Evolutionary conservation across 2,329 filamentous ascomycete genomes (phyloP).

Genomic region (Pseudogymnoascus sp.): DNA sequence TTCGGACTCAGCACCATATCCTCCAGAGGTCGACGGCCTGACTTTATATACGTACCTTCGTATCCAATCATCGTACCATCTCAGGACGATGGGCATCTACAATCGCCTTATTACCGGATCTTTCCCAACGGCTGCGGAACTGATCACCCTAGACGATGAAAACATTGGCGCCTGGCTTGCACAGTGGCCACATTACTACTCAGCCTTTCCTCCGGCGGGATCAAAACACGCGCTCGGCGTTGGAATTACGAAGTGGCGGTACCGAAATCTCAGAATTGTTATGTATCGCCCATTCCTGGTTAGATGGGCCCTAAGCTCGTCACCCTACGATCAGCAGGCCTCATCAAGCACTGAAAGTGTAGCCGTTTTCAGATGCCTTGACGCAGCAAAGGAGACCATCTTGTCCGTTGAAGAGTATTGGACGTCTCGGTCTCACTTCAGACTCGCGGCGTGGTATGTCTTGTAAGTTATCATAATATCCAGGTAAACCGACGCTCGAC

Average conservation of each 20-base stretch:
- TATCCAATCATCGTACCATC: constrained; percentile 9
- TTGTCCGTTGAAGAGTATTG: constrained; percentile 12
- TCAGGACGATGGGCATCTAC: constrained; percentile 8
- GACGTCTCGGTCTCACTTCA: constrained; percentile 11
- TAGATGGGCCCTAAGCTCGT: constrained; percentile 10
- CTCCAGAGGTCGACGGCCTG: background rate
- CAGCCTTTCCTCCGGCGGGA: constrained; percentile 6
- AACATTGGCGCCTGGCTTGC: constrained; percentile 14
- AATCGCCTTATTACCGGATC: constrained; percentile 7
- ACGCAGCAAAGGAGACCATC: constrained; percentile 13
- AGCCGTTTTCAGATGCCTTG: constrained; percentile 12
- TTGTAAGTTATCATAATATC: constrained; percentile 12
- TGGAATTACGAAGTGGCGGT: constrained; percentile 15
- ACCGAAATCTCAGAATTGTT: constrained; percentile 16
- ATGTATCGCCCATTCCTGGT: constrained; percentile 18
- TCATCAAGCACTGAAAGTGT: background rate
- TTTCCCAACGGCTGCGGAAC: constrained; percentile 9
- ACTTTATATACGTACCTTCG: constrained; percentile 11
- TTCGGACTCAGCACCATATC: background rate
- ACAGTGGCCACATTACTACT: constrained; percentile 12
- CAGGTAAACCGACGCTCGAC: background rate
- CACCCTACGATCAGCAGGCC: background rate
- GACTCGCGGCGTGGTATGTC: constrained; percentile 15
- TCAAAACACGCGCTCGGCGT: constrained; percentile 11
- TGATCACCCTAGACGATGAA: constrained; percentile 12